Percentiles rank a stretch among this genome's conserved stretches.
Conservation (phyloP, 2,329 filamentous ascomycete species). For the Parafenestella ontariensis region DNA sequence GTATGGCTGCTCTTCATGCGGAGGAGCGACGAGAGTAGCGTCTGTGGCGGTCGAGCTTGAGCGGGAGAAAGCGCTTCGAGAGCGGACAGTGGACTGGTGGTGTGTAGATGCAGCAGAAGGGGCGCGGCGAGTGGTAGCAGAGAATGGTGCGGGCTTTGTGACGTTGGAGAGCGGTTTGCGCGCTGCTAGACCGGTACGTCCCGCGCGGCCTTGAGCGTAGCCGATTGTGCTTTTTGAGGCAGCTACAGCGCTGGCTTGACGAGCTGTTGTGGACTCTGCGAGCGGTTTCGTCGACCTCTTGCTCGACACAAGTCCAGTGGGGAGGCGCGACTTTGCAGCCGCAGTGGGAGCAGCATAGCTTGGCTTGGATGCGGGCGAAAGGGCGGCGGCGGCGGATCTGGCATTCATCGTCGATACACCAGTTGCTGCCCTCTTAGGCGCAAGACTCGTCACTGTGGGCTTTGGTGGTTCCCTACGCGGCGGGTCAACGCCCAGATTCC, state of each 20-base stretch:
- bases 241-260: conserved; percentile 67
- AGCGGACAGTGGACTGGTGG: conserved; percentile 19
- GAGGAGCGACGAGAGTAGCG: conserved; percentile 35
- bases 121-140: conserved; percentile 30
- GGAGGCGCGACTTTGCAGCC: conserved; percentile 49
- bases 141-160: conserved; percentile 39
- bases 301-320: conserved; percentile 42
- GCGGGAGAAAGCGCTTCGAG: conserved; percentile 37
- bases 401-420: conserved; percentile 62
- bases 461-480: conserved; percentile 38
- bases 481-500: conserved; percentile 36
- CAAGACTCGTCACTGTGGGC: conserved; percentile 4
- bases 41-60: conserved; percentile 43
- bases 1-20: conserved; percentile 26
- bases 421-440: conserved; percentile 27
- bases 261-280: conserved; percentile 59
- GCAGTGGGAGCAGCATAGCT: conserved; percentile 50
- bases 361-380: conserved; percentile 46
- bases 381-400: conserved; percentile 55
- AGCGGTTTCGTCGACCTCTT: conserved; percentile 50
- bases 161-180: conserved; percentile 49
- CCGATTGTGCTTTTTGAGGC: conserved; percentile 84
- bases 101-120: conserved; percentile 23
- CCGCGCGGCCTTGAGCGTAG: conserved; percentile 77
- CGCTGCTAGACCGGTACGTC: conserved; percentile 52